Evolutionary conservation across 2,329 filamentous ascomycete species (phyloP).

Genomic region (Periconia digitata): DNA sequence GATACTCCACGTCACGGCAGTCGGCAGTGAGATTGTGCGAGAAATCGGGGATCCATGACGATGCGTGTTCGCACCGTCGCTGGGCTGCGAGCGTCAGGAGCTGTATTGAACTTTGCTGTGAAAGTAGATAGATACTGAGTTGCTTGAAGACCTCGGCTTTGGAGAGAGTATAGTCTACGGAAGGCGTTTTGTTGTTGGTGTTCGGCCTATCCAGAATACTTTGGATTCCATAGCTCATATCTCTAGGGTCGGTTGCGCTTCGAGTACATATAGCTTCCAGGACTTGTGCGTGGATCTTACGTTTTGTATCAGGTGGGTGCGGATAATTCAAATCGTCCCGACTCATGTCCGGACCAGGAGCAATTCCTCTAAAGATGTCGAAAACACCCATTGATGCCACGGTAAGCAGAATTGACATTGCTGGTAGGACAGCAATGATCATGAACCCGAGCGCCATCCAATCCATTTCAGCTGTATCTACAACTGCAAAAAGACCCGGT

Average conservation of each 20-base stretch:
- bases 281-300: neutral
- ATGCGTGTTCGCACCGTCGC: neutral
- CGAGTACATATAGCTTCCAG: neutral
- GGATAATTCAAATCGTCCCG: neutral
- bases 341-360: neutral
- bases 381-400: too few species aligned
- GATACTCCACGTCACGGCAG: too few species aligned
- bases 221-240: conserved; percentile 8
- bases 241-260: conserved; percentile 5
- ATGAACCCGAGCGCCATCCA: neutral
- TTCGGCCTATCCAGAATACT: neutral
- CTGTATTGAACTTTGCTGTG: neutral
- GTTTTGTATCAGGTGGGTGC: neutral
- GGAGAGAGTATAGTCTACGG: neutral
- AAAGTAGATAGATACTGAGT: conserved; percentile 1
- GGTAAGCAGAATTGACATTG: too few species aligned
- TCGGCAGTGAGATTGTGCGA: neutral
- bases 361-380: too few species aligned
- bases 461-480: too few species aligned
- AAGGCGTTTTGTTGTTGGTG: neutral
- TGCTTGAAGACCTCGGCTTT: neutral
- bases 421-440: neutral
- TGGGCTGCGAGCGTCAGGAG: conserved; percentile 1
- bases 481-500: too few species aligned
- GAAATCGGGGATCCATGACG: conserved; percentile 12